Conservation (phyloP, 768 basidiomycete species). For the Tulasnella sp. region DNA sequence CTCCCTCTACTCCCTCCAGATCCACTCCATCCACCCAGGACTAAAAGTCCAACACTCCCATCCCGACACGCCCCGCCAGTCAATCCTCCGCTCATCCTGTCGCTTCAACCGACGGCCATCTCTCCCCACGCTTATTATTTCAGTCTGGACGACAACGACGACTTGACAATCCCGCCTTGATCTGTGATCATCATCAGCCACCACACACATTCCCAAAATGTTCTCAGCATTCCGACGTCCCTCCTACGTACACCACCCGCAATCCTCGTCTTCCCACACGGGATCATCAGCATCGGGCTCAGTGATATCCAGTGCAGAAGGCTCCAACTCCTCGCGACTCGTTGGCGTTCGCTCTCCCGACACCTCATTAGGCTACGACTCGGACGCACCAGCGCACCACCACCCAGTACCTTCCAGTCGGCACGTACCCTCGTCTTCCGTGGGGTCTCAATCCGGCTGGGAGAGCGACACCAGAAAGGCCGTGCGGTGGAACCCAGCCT, state of each 20-base stretch:
- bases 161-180: background rate
- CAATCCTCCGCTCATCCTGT: background rate
- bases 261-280: background rate
- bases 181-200: background rate
- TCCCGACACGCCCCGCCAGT: background rate
- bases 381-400: background rate
- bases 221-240: slow-evolving; percentile 9
- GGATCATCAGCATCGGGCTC: slow-evolving; percentile 7
- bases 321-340: background rate
- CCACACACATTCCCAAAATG: background rate
- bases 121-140: background rate
- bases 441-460: background rate
- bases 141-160: background rate
- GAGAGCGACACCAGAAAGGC: slow-evolving; percentile 4
- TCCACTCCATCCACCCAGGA: background rate
- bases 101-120: background rate
- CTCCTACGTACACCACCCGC: slow-evolving; percentile 1
- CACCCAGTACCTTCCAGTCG: background rate
- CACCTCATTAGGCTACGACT: background rate
- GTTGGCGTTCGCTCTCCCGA: background rate
- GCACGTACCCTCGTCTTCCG: background rate
- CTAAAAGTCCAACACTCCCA: background rate
- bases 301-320: background rate
- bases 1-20: background rate
- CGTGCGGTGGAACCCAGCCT: slow-evolving; percentile 4